These are phyloP conservation scores for Jatropha curcas DNA, from an alignment of 345 rosid species.

Conservation along the genomic window DNA sequence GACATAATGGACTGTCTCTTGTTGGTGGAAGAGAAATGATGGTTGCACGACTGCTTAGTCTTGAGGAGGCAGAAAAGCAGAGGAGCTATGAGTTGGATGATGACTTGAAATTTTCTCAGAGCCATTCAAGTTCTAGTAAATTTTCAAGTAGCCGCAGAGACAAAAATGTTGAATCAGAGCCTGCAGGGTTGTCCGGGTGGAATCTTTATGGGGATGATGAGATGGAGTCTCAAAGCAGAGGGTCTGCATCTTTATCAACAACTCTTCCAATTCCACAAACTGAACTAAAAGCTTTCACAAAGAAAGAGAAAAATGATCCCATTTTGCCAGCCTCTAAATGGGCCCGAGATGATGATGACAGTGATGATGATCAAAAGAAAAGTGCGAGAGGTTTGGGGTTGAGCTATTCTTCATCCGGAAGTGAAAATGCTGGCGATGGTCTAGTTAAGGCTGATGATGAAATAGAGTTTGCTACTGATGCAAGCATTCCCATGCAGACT, in stretches of 20 bases:
- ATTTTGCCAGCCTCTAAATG: slow-evolving; percentile 90
- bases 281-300: slow-evolving; percentile 59
- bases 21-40: slow-evolving; percentile 96
- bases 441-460: slow-evolving; percentile 67
- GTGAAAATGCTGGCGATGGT: slow-evolving; percentile 72
- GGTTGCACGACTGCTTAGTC: slow-evolving; percentile 90
- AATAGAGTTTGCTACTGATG: slow-evolving; percentile 50
- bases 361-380: slow-evolving; percentile 78
- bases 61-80: slow-evolving; percentile 94
- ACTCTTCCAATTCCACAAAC: slow-evolving; percentile 62
- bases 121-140: slow-evolving; percentile 52
- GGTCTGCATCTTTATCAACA: slow-evolving; percentile 41
- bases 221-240: slow-evolving; percentile 37
- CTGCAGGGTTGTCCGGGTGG: slow-evolving; percentile 48
- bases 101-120: slow-evolving; percentile 61
- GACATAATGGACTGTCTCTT: slow-evolving; percentile 96
- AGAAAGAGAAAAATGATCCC: slow-evolving; percentile 74
- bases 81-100: slow-evolving; percentile 77
- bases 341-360: slow-evolving; percentile 93
- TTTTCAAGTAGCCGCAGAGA: slow-evolving; percentile 53
- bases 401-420: slow-evolving; percentile 89
- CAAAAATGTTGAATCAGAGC: slow-evolving; percentile 47
- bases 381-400: slow-evolving; percentile 53
- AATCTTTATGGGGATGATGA: slow-evolving; percentile 47
- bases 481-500: slow-evolving; percentile 47